These are phyloP conservation scores for Monosporascus sp. DNA, from an alignment of 2,329 filamentous ascomycete genomes.

Conservation along the genomic window DNA sequence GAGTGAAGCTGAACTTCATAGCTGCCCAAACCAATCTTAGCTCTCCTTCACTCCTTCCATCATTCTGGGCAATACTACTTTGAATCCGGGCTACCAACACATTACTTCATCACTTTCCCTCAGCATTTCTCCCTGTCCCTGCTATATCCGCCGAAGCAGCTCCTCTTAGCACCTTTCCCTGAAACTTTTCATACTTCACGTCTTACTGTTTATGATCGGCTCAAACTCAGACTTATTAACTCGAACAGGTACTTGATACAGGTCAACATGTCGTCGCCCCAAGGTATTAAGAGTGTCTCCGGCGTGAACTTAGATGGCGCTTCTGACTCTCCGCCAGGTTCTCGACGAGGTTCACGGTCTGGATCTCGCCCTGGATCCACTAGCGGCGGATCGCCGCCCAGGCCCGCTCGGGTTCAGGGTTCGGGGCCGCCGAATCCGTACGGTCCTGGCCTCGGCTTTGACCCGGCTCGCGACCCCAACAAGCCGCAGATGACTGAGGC, in stretches of 20 bases:
- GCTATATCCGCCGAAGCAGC: not conserved
- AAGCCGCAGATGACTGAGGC: conserved; percentile 18
- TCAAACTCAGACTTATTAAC: no score
- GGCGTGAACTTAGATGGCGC: conserved; percentile 14
- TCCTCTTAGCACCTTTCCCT: not conserved
- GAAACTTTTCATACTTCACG: no score
- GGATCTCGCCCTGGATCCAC: conserved; percentile 5
- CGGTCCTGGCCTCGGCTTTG: conserved; percentile 4
- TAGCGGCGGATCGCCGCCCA: not conserved
- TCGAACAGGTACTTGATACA: no score
- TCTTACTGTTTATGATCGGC: not conserved
- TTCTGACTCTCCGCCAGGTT: conserved; percentile 11
- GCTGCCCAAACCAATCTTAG: no score
- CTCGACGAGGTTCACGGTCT: conserved; percentile 8
- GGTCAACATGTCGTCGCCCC: not conserved
- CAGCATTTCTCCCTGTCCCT: no score
- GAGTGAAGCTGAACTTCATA: no score
- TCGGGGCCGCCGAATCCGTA: conserved; percentile 3
- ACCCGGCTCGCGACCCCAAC: conserved; percentile 16
- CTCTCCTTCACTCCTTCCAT: no score
- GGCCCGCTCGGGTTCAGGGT: not conserved
- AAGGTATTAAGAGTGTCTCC: conserved; percentile 6
- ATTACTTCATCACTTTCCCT: no score
- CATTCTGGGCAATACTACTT: no score
- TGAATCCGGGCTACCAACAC: no score